Percentiles rank a stretch among this genome's conserved stretches.
Evolutionary conservation across 768 basidiomycete genomes (phyloP).

Genomic region (Gyrodon lividus): DNA sequence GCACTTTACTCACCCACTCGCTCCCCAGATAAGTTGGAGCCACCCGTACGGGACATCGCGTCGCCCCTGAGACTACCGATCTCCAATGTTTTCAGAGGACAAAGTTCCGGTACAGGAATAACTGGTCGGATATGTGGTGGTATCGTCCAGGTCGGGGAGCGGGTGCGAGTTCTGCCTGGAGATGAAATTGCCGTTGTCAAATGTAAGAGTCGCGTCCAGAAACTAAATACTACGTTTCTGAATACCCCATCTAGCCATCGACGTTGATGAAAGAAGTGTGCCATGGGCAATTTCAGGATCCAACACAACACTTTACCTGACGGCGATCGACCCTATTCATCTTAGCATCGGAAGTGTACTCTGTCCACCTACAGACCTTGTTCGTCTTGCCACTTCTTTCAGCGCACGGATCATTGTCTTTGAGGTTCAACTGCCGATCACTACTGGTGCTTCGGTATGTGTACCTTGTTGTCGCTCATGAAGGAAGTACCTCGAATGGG

Average conservation of each 20-base stretch:
- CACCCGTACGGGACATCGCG: conserved; percentile 74
- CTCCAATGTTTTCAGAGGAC: conserved; percentile 93
- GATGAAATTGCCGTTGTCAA: conserved; percentile 85
- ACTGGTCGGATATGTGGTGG: conserved; percentile 86
- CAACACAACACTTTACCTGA: conserved; percentile 84
- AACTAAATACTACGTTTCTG: not conserved
- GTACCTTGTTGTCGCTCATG: not conserved
- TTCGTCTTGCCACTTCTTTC: conserved; percentile 77
- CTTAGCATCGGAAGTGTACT: conserved; percentile 87
- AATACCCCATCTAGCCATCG: conserved; percentile 59
- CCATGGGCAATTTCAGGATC: conserved; percentile 90
- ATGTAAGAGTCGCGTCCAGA: conserved; percentile 38
- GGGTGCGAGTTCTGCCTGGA: conserved; percentile 82
- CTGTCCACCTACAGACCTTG: conserved; percentile 67
- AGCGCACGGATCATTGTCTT: conserved; percentile 90
- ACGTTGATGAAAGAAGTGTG: conserved; percentile 71
- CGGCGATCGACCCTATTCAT: conserved; percentile 81
- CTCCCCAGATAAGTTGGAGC: conserved; percentile 69
- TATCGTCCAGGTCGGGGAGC: conserved; percentile 89
- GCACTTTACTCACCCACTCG: not conserved
- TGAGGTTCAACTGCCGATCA: conserved; percentile 88
- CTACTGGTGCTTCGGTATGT: conserved; percentile 77
- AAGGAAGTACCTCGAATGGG: not conserved
- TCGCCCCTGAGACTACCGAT: conserved; percentile 84
- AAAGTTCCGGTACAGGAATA: conserved; percentile 73